Base-by-base conservation (phyloP, 495 filamentous ascomycete genomes). In the Hyaloscypha hepaticicola region DNA sequence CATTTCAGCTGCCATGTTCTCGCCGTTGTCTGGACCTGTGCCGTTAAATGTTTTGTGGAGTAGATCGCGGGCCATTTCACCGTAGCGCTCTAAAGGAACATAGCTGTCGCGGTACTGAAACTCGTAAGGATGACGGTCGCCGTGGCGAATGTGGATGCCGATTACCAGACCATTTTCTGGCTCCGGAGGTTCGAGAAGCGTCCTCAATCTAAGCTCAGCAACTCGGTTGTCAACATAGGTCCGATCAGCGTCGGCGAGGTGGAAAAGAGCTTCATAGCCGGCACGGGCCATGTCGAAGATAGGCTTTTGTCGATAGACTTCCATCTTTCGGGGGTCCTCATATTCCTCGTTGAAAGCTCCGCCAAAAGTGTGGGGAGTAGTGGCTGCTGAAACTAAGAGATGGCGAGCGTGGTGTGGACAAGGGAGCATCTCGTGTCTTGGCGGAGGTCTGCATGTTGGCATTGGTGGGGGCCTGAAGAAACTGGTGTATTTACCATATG, bases 121-220 rank as follows among this genome's bases (percentile, higher is more conserved):
- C 69, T 90, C 89, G 58, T 80, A 77, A 0, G 87, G 88, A 62
- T 88, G 87, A 0, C 80, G 74, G 69, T 93, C 90, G 22, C 90
- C 90, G 29, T 85, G 84, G n/a, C 90, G 85, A 55, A 92, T 79
- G 64, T 93, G 90, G 22, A 91, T 71, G 19, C 86, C 89, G 26
- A 90, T 71, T n/a, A 81, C 74, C 19, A 85, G 68, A 2, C 84
- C 80, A 38, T 76, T 77, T 27, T 49, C 31, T 1, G 12, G 48
- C 25, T 63, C 56, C 11, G 55, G 51, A 0, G 48, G 31, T 31
- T 71, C 69, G 4, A 75, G 73, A 14, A 76, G 76, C n/a, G 77
- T 75, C 60, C 78, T 79, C 19, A 69, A 69, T 58, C 76, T 77
- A 27, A 87, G 71, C 50, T 80, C 78, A 45, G 73, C 75, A 19